Evolutionary conservation across 768 basidiomycete species (phyloP), one percentile per base, ranked within the genome.

Genomic region (Suillus lakei): DNA sequence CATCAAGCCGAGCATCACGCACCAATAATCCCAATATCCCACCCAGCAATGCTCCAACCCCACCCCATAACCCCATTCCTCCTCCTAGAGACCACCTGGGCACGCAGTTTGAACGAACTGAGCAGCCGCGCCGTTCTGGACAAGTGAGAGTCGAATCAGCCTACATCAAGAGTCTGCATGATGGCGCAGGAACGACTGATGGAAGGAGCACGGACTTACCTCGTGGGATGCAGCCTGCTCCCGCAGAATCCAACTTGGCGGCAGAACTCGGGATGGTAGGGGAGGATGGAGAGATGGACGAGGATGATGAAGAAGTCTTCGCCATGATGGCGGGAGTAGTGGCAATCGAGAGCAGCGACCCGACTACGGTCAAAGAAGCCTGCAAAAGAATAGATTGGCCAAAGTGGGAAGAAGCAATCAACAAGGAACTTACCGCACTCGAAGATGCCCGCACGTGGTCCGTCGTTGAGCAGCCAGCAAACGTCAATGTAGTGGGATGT

Each of bases 401-500:
- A 6, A 61, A 66, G 9, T 73, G 72, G 74, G 62, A 74, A 28
- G 59, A 41, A 2, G 72, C 71, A 0, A 70, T 74, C 53, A 32
- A 67, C 1, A 36, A 64, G 32, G 75, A 78, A 61, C 53, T 76
- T 2, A 62, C 63, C 1, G 46, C 62, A 8, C 4, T 38, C 4
- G 7, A 61, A 15, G 64, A 55, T 7, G 70, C 69, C 9, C 70
- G 70, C 1, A 81, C 75, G 1, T 82, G 77, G 76, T 63, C 64
- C 0, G n/a, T 76, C 3, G 74, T 72, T 0, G 44, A 65, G 4
- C 50, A 67, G 26, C 81, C 81, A 7, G 41, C 5, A 1, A 41
- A 41, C 6, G 41, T 18, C 16, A 43, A 43, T 3, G 6, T 39
- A 5, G 39, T 39, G 1, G 39, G 39, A 5, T 39, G 15, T 2